These are phyloP conservation scores for Neurospora sp. DNA, from an alignment of 495 filamentous ascomycete genomes.

Conservation along the genomic window DNA sequence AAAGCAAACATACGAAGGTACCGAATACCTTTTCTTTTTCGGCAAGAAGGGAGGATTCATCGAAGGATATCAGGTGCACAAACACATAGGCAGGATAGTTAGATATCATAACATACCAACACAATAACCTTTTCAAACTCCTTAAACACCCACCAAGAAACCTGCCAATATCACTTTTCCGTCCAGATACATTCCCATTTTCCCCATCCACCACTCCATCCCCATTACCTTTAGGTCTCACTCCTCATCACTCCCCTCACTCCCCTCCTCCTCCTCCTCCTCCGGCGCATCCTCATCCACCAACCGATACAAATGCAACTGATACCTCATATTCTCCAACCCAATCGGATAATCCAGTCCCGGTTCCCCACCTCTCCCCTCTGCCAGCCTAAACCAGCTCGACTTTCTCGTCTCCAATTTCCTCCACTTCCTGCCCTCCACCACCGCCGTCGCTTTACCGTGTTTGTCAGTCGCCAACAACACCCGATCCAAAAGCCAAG, in stretches of 20 bases:
- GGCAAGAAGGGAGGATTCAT: background rate
- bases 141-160: background rate
- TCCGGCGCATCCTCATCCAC: constrained; percentile 3
- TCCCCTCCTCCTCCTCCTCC: background rate
- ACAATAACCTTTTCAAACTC: background rate
- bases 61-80: background rate
- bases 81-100: background rate
- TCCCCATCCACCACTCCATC: background rate
- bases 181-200: background rate
- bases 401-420: constrained; percentile 64
- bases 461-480: constrained; percentile 32
- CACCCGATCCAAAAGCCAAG: constrained; percentile 80
- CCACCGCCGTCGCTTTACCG: constrained; percentile 10
- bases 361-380: constrained; percentile 8
- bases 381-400: constrained; percentile 70
- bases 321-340: constrained; percentile 91
- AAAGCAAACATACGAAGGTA: background rate
- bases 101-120: background rate
- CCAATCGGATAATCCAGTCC: constrained; percentile 66
- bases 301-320: constrained; percentile 65
- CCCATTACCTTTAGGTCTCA: background rate
- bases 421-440: constrained; percentile 48
- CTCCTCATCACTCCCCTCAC: background rate
- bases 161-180: background rate
- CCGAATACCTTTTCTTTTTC: background rate